Evolutionary conservation across 768 basidiomycete species (phyloP), one percentile per base, ranked within the genome.

Genomic region (Suillus subalutaceus): DNA sequence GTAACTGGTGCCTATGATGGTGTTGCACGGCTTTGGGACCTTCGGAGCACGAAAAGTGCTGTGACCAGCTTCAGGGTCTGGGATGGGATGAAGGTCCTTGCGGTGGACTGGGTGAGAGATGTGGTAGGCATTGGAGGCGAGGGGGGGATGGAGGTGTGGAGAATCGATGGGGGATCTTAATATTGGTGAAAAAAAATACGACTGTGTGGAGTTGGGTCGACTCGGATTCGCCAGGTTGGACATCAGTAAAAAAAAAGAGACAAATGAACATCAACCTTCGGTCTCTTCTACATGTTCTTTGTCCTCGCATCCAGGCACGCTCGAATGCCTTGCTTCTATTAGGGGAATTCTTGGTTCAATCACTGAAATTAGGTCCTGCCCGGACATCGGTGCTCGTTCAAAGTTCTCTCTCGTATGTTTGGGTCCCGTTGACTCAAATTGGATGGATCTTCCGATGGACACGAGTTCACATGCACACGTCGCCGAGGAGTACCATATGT

Each of bases 1-100:
- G 79, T 89, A 23, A 92, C 86, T 0, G 93, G 91, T 7, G 85
- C 88, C 0, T 92, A 94, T 72, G 93, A 94, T 65, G 92, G 93
- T 15, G 79, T 88, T 2, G 91, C 90, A 0, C 81, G 92, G 8
- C 73, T 94, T 6, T 95, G 92, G 91, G 93, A 95, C 73, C 72
- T 92, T 32, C 83, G 92, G 4, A 93, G 90, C 69, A 81, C 83
- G 16, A 88, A 89, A 70, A 80, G 82, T n/a, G 86, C 90, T 1
- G 80, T 94, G 53, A 83, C 89, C 23, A 86, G 80, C 66, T 89
- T 93, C 72, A 84, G 83, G 56, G 83, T 82, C 3, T 88, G 86
- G 85, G 84, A 87, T 8, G 84, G 83, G 3, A 80, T 83, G 72
- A 91, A 91, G 71, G 82, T 91, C 1, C 69, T 92, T 64, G 78